These are phyloP conservation scores for Geum urbanum DNA, from an alignment of 306 rosid genomes.

Conservation along the genomic window DNA sequence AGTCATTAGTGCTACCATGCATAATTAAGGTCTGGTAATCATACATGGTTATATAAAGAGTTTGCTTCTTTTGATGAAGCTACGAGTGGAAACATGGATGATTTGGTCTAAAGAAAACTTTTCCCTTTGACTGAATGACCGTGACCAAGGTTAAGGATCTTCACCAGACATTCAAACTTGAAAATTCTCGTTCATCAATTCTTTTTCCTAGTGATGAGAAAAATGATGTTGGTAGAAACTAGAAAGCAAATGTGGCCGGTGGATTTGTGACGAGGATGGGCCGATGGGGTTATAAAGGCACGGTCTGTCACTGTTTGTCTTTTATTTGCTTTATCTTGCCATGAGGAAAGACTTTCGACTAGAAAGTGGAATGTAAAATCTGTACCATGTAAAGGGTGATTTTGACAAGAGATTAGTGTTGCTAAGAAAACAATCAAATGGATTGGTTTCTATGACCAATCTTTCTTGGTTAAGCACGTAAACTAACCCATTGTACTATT, in stretches of 20 bases:
- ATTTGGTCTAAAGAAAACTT: slow-evolving; percentile 7
- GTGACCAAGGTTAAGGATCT: background rate
- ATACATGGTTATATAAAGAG: background rate
- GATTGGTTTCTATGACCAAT: background rate
- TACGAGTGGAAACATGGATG: background rate
- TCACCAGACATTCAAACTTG: background rate
- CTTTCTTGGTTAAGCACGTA: background rate
- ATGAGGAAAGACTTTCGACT: slow-evolving; percentile 5
- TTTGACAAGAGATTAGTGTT: background rate
- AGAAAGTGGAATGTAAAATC: background rate
- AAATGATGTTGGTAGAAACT: background rate
- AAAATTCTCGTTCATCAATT: background rate
- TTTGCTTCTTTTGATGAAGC: background rate
- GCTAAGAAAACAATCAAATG: background rate
- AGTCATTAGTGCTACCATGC: background rate
- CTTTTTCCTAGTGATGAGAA: background rate
- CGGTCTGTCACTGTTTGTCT: background rate
- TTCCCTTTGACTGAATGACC: background rate
- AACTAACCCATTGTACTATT: background rate
- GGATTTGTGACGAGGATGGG: background rate
- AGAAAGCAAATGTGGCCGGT: background rate
- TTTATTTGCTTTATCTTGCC: slow-evolving; percentile 1
- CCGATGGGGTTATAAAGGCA: background rate
- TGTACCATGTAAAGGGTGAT: background rate
- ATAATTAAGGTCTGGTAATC: background rate